A percentile compares a stretch with the other conserved stretches of the same genome.
Evolutionary conservation across 768 basidiomycete species (phyloP).

Genomic region (Sarcodon aspratus): DNA sequence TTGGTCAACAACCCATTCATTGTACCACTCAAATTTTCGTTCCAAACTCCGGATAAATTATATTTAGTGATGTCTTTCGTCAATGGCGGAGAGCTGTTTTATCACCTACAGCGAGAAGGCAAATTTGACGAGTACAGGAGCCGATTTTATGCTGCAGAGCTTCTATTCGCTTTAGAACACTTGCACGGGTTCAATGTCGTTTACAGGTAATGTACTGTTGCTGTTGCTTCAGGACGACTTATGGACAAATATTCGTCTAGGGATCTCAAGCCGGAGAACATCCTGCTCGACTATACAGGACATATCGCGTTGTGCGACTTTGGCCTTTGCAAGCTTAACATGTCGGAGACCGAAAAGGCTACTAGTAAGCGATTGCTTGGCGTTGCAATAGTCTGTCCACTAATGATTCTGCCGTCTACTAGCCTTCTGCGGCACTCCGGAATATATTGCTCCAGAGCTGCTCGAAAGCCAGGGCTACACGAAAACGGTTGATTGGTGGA

Average conservation of each 20-base stretch:
- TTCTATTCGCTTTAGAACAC: conserved; percentile 91
- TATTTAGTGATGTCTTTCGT: conserved; percentile 98
- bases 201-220: conserved; percentile 55
- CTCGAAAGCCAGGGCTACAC: conserved; percentile 96
- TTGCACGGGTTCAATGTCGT: conserved; percentile 97
- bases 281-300: conserved; percentile 92
- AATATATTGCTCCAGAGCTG: conserved; percentile 96
- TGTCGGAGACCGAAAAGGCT: conserved; percentile 96
- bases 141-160: conserved; percentile 96
- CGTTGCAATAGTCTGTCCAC: not conserved
- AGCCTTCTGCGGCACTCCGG: conserved; percentile 98
- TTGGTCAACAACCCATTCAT: conserved; percentile 99
- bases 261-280: conserved; percentile 97
- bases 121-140: conserved; percentile 91
- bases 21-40: conserved; percentile 97
- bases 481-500: conserved; percentile 99
- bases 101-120: conserved; percentile 93
- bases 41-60: conserved; percentile 95
- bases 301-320: conserved; percentile 98
- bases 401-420: conserved; percentile 7
- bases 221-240: not conserved
- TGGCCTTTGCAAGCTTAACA: conserved; percentile 92
- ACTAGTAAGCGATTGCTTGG: conserved; percentile 52
- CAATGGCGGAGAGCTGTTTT: conserved; percentile 96
- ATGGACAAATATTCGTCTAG: conserved; percentile 4